Evolutionary conservation across 1,284 basidiomycete genomes (phyloP).

Genomic region (Papiliotrema flavescens): DNA sequence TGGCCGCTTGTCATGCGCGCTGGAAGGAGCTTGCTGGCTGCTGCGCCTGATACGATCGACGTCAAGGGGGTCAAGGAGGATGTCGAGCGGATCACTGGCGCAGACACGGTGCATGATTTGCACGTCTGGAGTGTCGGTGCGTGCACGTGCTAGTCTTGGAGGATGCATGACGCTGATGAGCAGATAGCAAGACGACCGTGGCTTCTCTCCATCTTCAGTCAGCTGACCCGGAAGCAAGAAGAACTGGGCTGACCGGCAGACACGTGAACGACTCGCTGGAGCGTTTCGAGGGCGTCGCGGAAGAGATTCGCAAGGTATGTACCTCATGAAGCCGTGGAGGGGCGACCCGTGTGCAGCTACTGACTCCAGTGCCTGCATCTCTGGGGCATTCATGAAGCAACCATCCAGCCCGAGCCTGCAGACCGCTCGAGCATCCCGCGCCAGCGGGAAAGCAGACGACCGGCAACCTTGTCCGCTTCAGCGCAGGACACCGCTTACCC

Average conservation of each 20-base stretch:
- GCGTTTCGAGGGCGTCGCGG: background rate
- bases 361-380: background rate
- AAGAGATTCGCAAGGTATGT: background rate
- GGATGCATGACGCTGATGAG: background rate
- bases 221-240: background rate
- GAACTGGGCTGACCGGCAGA: background rate
- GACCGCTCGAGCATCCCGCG: background rate
- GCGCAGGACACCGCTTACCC: background rate
- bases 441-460: background rate
- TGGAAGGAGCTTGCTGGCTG: background rate
- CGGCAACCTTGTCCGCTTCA: background rate
- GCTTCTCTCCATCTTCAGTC: background rate
- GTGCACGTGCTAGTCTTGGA: background rate
- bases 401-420: background rate
- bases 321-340: background rate
- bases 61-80: slow-evolving; percentile 57
- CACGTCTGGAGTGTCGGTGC: background rate
- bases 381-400: background rate
- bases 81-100: slow-evolving; percentile 54
- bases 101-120: background rate
- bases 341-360: background rate
- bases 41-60: background rate
- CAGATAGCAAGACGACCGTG: background rate
- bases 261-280: background rate
- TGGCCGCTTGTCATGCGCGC: background rate